A percentile compares a stretch with the other conserved stretches of the same genome.
phyloP scores from a whole-genome alignment of 139 green algal species.

The Ostreobium quekettii region DNA sequence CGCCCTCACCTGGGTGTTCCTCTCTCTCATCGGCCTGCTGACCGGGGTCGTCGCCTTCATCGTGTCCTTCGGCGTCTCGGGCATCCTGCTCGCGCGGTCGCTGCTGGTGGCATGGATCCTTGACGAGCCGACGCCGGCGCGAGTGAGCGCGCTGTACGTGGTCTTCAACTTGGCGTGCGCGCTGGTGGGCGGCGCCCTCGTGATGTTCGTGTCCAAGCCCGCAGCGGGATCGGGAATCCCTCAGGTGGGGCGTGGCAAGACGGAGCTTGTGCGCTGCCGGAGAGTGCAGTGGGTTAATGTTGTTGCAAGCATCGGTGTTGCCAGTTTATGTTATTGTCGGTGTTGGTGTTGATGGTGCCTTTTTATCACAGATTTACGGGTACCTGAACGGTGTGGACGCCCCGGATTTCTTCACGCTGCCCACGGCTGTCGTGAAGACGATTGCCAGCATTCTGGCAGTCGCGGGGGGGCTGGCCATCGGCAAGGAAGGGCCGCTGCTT shows the following conservation, averaged over 20 bases:
- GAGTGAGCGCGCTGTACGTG: not conserved
- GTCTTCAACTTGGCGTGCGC: not conserved
- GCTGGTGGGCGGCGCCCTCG: not conserved
- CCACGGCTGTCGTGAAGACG: constrained; percentile 17
- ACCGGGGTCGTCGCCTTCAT: constrained; percentile 3
- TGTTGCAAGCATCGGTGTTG: too few relatives aligned
- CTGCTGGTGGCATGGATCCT: not conserved
- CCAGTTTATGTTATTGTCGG: too few relatives aligned
- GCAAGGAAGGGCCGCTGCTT: constrained; percentile 22
- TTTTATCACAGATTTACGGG: too few relatives aligned
- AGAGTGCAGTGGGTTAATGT: too few relatives aligned
- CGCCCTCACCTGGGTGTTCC: constrained; percentile 15
- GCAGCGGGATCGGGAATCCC: constrained; percentile 18
- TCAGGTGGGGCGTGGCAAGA: too few relatives aligned
- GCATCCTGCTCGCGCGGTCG: not conserved
- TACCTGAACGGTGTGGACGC: constrained; percentile 25
- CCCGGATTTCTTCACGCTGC: constrained; percentile 20
- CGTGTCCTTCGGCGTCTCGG: not conserved
- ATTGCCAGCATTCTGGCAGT: constrained; percentile 13
- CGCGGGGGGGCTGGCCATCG: constrained; percentile 12
- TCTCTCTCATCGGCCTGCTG: constrained; percentile 4
- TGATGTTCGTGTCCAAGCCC: constrained; percentile 6
- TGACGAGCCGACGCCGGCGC: not conserved
- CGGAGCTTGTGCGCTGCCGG: too few relatives aligned
- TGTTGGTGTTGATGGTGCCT: too few relatives aligned